phyloP scores from a whole-genome alignment of 139 green algal genomes.

The Ettlia oleoabundans region DNA sequence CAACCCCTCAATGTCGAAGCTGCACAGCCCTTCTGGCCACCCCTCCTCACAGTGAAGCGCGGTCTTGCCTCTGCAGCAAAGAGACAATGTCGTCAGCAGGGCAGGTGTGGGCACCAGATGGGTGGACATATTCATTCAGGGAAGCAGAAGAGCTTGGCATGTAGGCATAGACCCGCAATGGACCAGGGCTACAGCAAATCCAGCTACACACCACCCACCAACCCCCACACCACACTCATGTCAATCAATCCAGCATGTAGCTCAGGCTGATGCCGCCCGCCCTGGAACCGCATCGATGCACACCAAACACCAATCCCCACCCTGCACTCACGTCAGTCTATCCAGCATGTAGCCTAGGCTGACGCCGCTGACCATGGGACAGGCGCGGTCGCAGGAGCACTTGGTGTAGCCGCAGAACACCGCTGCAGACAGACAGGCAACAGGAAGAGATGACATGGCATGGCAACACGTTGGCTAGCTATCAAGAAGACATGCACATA shows the following conservation, averaged over 20 bases:
- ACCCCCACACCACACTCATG: too few species aligned
- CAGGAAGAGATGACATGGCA: background rate
- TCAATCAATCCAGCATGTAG: too few species aligned
- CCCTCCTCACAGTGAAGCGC: constrained; percentile 14
- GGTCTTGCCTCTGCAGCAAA: background rate
- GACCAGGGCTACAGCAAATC: too few species aligned
- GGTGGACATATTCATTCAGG: too few species aligned
- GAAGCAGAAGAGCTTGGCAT: too few species aligned
- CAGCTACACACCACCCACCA: too few species aligned
- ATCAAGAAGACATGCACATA: too few species aligned
- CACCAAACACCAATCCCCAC: background rate
- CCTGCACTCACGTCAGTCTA: background rate
- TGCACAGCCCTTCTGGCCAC: constrained; percentile 17
- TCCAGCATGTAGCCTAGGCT: constrained; percentile 5
- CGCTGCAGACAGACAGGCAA: background rate
- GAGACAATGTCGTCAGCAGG: background rate
- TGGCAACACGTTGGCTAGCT: background rate
- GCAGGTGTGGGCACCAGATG: background rate
- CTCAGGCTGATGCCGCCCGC: too few species aligned
- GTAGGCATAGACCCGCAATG: too few species aligned
- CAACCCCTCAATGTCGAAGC: constrained; percentile 20
- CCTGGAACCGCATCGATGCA: background rate
- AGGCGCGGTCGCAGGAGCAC: constrained; percentile 23
- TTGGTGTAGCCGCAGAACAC: constrained; percentile 13
- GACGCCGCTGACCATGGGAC: constrained; percentile 24